Evolutionary conservation across 768 basidiomycete genomes (phyloP).

Genomic region (Tulasnella sp.): DNA sequence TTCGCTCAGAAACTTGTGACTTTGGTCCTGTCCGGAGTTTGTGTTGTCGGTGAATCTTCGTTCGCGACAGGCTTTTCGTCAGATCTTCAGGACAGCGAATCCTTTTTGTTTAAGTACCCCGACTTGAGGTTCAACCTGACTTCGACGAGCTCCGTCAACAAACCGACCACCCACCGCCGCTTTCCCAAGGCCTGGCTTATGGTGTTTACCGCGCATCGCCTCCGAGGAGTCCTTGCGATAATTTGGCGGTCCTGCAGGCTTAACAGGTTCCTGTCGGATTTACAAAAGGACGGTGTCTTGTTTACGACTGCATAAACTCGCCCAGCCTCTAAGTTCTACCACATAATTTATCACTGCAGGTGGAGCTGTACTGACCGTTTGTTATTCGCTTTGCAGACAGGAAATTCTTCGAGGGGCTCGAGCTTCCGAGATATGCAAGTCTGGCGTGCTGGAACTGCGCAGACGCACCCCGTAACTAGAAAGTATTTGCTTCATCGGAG

Average conservation of each 20-base stretch:
- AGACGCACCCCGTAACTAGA: neutral
- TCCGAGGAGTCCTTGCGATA: neutral
- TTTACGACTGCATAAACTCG: no score
- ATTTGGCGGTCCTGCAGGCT: neutral
- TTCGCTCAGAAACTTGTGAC: neutral
- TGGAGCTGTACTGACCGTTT: neutral
- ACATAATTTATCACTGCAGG: no score
- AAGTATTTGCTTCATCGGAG: neutral
- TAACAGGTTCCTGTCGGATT: no score
- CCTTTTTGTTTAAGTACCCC: neutral
- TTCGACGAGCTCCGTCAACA: neutral
- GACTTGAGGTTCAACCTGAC: neutral
- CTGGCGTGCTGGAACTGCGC: no score
- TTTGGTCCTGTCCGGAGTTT: neutral
- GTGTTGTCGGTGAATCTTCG: neutral
- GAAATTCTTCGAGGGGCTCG: neutral
- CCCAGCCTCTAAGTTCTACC: no score
- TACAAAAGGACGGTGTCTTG: no score
- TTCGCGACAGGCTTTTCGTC: neutral
- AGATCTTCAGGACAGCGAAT: neutral
- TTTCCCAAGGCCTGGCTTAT: neutral
- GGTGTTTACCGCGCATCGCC: neutral
- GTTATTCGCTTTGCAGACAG: neutral
- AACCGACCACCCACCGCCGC: neutral
- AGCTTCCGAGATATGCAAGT: neutral